Conservation (phyloP, 2,329 filamentous ascomycete species). For the Aspergillus caelatus region DNA sequence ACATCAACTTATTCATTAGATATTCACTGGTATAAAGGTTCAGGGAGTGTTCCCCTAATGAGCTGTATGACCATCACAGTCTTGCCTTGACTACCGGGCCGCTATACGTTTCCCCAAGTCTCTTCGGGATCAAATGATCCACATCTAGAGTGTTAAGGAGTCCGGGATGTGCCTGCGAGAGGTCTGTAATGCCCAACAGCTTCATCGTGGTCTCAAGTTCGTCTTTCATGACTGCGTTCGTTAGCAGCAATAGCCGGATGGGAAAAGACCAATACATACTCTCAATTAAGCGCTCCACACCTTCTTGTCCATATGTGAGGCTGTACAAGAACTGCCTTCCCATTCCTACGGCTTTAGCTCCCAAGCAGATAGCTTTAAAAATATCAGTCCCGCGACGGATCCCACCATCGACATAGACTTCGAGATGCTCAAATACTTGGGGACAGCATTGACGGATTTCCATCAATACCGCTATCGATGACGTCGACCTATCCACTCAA, state of each 20-base stretch:
- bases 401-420: slow-evolving; percentile 56
- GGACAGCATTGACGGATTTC: slow-evolving; percentile 54
- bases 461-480: slow-evolving; percentile 51
- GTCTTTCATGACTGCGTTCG: slow-evolving; percentile 11
- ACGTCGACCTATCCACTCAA: slow-evolving; percentile 31
- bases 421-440: slow-evolving; percentile 50
- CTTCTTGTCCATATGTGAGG: slow-evolving; percentile 25
- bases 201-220: slow-evolving; percentile 13
- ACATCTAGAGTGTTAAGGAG: slow-evolving; percentile 13
- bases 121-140: slow-evolving; percentile 11
- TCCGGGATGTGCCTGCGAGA: slow-evolving; percentile 9
- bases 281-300: slow-evolving; percentile 11
- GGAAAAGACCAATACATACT: background rate
- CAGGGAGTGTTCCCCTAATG: too few species aligned
- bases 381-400: slow-evolving; percentile 56
- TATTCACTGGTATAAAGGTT: background rate
- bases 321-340: slow-evolving; percentile 36
- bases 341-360: slow-evolving; percentile 55
- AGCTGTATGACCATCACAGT: background rate
- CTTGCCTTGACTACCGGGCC: slow-evolving; percentile 1
- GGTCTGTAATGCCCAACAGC: slow-evolving; percentile 12
- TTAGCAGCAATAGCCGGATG: background rate
- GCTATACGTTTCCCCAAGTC: background rate
- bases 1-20: background rate
- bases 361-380: slow-evolving; percentile 55